Base-by-base conservation (phyloP, 169 alveolate genomes). In the Plasmodium knowlesi region DNA sequence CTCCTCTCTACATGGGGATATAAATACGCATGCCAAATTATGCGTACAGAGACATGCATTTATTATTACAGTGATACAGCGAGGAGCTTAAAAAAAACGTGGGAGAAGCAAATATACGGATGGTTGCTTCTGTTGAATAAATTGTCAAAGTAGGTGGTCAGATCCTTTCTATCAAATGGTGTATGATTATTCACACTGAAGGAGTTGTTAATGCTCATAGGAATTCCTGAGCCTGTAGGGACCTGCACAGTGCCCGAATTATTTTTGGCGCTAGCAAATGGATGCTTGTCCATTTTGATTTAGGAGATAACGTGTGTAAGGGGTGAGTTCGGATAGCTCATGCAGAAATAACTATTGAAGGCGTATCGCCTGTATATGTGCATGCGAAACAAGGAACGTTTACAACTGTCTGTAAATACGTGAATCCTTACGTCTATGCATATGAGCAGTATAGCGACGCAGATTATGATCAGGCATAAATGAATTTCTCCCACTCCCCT, bases 41-140 rank as follows among this genome's bases (percentile, higher is more conserved):
- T 37, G 46, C 73, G 37, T 83, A 61, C 19, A 61, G 2, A 19
- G 12, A 0, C 32, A 14, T 46, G 32, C 41, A 39, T 39, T 80
- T 12, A 41, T 80, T 12, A 41, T 91, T 91, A 91, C 95, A 82
- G 6, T 3, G 84, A 34, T 28, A 82, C 28, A 28, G 95, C 71
- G 1, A 91, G 71, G 67, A 78, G 9, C 76, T 91, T 91, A 82
- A 82, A 82, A 70, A 70, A 72, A 70, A 91, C 67, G 76, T 91
- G 95, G 54, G 74, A 37, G 28, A 91, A 41, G 71, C 95, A 91
- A 34, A 91, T 46, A 53, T 91, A 82, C 16, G 95, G 95, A 50
- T 91, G 95, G 6, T 91, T 91, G 16, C 70, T 70, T 28, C 82
- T 82, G 41, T 91, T 61, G 46, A 91, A 28, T 32, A 91, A 81